Evolutionary conservation across 2,329 filamentous ascomycete species (phyloP).

Genomic region (Arachnomyces sp.): DNA sequence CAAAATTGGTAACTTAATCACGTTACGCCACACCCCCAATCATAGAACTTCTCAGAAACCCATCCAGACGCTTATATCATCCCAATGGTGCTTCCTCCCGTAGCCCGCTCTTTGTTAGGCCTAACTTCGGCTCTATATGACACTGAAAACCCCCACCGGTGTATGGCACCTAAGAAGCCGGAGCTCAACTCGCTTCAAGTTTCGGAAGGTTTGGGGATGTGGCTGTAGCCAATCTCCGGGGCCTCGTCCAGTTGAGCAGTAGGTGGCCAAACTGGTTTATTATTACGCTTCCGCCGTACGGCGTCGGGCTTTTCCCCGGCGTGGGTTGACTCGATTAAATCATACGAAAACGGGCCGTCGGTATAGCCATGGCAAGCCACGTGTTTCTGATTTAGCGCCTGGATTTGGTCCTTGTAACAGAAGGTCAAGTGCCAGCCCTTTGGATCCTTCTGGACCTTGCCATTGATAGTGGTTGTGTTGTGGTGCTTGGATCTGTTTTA

Average conservation of each 20-base stretch:
- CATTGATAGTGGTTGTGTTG: conserved; percentile 2
- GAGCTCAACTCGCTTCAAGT: too few relatives aligned
- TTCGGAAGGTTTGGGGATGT: conserved; percentile 6
- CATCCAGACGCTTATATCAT: too few relatives aligned
- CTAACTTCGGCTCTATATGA: too few relatives aligned
- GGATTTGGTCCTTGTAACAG: conserved; percentile 4
- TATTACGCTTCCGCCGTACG: conserved; percentile 1
- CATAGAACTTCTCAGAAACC: too few relatives aligned
- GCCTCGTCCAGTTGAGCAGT: conserved; percentile 9
- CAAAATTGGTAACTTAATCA: too few relatives aligned
- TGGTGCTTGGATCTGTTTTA: conserved; percentile 4
- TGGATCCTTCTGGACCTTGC: conserved; percentile 2
- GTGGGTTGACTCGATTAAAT: conserved; percentile 1
- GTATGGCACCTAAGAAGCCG: too few relatives aligned
- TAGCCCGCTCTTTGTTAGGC: too few relatives aligned
- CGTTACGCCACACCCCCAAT: too few relatives aligned
- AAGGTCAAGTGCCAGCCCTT: conserved; percentile 6
- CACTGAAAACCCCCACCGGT: too few relatives aligned
- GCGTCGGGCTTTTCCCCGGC: conserved; percentile 3
- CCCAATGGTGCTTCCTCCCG: too few relatives aligned
- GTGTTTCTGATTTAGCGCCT: conserved; percentile 6
- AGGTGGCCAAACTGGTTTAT: conserved; percentile 9
- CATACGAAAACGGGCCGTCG: conserved; percentile 5
- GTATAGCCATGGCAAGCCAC: conserved; percentile 10
- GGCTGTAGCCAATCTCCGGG: conserved; percentile 8